These are phyloP conservation scores for Emmonsiellopsis sp. DNA, from an alignment of 2,329 filamentous ascomycete genomes.

Conservation along the genomic window DNA sequence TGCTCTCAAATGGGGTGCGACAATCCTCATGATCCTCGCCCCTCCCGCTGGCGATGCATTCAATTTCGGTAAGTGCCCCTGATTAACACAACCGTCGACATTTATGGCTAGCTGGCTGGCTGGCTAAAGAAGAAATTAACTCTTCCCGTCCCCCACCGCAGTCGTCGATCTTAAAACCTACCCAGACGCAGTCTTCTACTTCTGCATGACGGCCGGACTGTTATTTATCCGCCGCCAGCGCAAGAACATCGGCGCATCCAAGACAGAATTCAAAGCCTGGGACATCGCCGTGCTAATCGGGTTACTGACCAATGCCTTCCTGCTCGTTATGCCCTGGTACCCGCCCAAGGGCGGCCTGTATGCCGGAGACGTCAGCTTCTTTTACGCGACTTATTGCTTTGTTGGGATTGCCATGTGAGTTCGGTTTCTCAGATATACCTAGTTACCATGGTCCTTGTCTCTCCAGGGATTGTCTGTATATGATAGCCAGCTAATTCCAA, in stretches of 20 bases:
- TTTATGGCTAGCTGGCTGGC: too few relatives aligned
- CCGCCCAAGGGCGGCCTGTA: constrained; percentile 52
- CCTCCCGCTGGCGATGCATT: constrained; percentile 57
- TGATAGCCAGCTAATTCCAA: too few relatives aligned
- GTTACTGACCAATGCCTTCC: constrained; percentile 50
- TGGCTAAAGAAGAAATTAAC: not conserved
- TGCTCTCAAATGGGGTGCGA: constrained; percentile 48
- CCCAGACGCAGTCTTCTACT: constrained; percentile 49
- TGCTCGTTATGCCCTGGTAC: constrained; percentile 64
- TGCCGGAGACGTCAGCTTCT: constrained; percentile 61
- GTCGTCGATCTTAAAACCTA: constrained; percentile 54
- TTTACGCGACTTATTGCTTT: constrained; percentile 61
- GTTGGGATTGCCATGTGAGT: constrained; percentile 57
- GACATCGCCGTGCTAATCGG: constrained; percentile 50
- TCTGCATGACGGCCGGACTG: constrained; percentile 50
- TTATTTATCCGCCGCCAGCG: constrained; percentile 50
- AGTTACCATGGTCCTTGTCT: too few relatives aligned
- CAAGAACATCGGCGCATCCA: constrained; percentile 39
- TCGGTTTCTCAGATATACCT: not conserved
- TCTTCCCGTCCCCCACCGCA: constrained; percentile 15
- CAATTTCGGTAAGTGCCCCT: constrained; percentile 42
- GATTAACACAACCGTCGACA: not conserved
- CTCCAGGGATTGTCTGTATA: too few relatives aligned
- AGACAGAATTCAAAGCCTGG: constrained; percentile 52
- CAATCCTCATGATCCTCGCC: constrained; percentile 51